These are phyloP conservation scores for Pyrus hybrid DNA, from an alignment of 331 rosid genomes.

Conservation along the genomic window DNA sequence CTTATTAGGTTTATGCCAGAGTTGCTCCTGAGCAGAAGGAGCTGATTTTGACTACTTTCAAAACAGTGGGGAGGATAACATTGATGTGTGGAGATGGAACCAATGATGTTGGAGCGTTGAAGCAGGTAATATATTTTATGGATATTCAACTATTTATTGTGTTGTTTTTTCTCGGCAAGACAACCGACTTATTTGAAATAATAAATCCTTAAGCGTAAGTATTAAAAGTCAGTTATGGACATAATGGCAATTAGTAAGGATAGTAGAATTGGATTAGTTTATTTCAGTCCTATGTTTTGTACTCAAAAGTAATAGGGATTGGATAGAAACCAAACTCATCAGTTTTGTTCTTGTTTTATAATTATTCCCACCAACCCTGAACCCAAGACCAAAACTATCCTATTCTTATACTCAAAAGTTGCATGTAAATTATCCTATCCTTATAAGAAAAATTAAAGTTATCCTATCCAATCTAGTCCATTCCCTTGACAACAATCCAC, in stretches of 20 bases:
- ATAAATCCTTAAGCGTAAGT: not conserved
- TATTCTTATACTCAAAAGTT: not conserved
- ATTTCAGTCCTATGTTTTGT: not conserved
- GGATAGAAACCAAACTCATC: not conserved
- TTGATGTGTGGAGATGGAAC: conserved; percentile 99
- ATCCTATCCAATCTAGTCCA: not conserved
- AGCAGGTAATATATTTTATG: conserved; percentile 52
- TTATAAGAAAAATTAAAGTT: not conserved
- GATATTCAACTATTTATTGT: not conserved
- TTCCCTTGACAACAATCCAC: not conserved
- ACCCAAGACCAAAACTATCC: not conserved
- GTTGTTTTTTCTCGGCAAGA: not conserved
- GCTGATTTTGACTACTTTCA: conserved; percentile 92
- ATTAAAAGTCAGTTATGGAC: not conserved
- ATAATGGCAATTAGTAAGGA: not conserved
- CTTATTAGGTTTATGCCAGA: conserved; percentile 86
- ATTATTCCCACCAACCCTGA: not conserved
- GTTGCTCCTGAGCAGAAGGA: conserved; percentile 99
- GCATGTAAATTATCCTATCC: not conserved
- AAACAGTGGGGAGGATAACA: conserved; percentile 86
- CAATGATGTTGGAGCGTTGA: conserved; percentile 96
- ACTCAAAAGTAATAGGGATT: not conserved
- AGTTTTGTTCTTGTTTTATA: not conserved
- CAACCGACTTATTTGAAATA: not conserved
- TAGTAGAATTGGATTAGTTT: not conserved